A percentile compares a stretch with the other conserved stretches of the same genome.
Evolutionary conservation across 352 stramenopile species (phyloP).

Genomic region (Globisporangium iwayamae): DNA sequence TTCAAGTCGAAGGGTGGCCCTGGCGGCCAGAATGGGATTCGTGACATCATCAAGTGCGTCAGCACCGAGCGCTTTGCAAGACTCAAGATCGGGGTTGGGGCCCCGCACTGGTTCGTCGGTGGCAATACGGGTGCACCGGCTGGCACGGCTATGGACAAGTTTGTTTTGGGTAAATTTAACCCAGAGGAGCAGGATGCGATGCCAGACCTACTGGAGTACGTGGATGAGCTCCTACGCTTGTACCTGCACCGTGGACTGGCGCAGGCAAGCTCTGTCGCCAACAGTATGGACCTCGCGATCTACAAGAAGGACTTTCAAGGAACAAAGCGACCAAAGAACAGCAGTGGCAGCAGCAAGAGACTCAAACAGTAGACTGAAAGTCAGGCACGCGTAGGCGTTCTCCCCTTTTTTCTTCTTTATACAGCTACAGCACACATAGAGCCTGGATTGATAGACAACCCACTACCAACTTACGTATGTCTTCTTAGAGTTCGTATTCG

Average conservation of each 20-base stretch:
- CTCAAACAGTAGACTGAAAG: background rate
- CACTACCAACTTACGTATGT: background rate
- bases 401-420: background rate
- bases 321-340: conserved; percentile 5
- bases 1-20: conserved; percentile 79
- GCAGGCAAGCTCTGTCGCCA: conserved; percentile 65
- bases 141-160: conserved; percentile 83
- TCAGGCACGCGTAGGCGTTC: background rate
- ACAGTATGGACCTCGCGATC: conserved; percentile 66
- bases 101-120: conserved; percentile 71
- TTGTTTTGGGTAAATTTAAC: conserved; percentile 73
- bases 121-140: conserved; percentile 62
- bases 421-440: conserved; percentile 3
- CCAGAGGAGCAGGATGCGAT: conserved; percentile 77
- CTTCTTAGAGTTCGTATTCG: background rate
- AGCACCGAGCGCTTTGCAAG: conserved; percentile 79
- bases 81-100: conserved; percentile 77
- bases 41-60: conserved; percentile 83
- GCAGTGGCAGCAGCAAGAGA: conserved; percentile 21
- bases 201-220: conserved; percentile 54
- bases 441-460: background rate
- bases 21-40: conserved; percentile 79
- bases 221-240: conserved; percentile 72
- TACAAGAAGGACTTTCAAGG: conserved; percentile 42
- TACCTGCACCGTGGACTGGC: conserved; percentile 78